Evolutionary conservation across 192 early-diverging fungal genomes (phyloP), one percentile per base, ranked within the genome.

Genomic region (Chytriomyces sp.): DNA sequence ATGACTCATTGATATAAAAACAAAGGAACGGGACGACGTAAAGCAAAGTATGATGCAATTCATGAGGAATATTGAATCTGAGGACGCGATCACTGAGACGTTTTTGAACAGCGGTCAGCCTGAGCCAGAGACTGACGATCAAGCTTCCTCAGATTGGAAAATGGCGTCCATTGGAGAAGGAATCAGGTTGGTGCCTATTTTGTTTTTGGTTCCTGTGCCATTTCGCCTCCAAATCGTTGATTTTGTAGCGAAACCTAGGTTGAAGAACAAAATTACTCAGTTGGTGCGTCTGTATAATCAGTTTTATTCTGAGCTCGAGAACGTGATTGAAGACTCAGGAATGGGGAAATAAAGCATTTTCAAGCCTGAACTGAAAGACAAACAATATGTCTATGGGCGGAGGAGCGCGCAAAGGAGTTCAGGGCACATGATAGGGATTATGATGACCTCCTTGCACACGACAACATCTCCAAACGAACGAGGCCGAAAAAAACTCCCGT

Each of bases 11-110:
- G n/a, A n/a, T n/a, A n/a, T n/a, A n/a, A n/a, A n/a, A n/a, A n/a
- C n/a, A n/a, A n/a, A 49, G 44, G 44, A 49, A 49, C 14, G 22
- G 2, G 17, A n/a, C 2, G 44, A 49, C 14, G 22, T 49, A 14
- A 49, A 49, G 44, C 44, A 49, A 49, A 49, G 44, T 49, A 49
- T 49, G 44, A 49, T 49, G 44, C 44, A 49, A 22, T 49, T 49
- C 44, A 49, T 49, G 44, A 49, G 44, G 44, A 49, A 49, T 22
- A 49, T 49, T 22, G 44, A 49, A 14, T 49, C 44, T 22, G 44
- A 49, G 22, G 44, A 49, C 2, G 22, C 44, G 17, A 49, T 49
- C 44, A 49, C 44, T 49, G 44, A 49, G 44, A n/a, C 44, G 44
- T 49, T 49, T 49, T 49, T 49, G 22, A 49, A 49, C 44, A 49